phyloP scores from a whole-genome alignment of 768 basidiomycete species.

The Arthromyces matolae region DNA sequence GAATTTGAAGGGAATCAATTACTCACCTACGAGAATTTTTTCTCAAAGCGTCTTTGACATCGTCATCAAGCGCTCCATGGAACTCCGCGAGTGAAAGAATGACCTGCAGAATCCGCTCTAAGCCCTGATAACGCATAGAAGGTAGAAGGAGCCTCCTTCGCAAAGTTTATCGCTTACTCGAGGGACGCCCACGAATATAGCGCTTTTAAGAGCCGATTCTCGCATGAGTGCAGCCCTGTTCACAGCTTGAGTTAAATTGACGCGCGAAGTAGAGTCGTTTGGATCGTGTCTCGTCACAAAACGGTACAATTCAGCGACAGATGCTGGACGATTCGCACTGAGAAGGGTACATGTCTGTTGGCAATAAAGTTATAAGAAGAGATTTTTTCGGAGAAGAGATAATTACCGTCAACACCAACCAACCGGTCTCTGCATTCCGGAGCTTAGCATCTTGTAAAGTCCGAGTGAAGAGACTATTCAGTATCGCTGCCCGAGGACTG shows the following conservation, averaged over 20 bases:
- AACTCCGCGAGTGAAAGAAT: conserved; percentile 80
- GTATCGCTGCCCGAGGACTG: conserved; percentile 48
- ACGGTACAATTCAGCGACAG: conserved; percentile 77
- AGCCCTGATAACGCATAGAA: conserved; percentile 11
- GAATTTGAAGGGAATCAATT: conserved; percentile 10
- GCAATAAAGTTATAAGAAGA: conserved; percentile 17
- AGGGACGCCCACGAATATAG: conserved; percentile 85
- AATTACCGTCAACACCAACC: conserved; percentile 73
- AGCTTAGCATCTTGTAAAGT: conserved; percentile 65
- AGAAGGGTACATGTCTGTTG: conserved; percentile 82
- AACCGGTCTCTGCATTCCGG: conserved; percentile 68
- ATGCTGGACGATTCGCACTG: conserved; percentile 76
- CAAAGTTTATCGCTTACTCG: conserved; percentile 48
- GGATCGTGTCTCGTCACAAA: conserved; percentile 57
- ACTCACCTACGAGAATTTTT: conserved; percentile 61
- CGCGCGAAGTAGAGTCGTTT: conserved; percentile 36
- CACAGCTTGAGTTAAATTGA: conserved; percentile 51
- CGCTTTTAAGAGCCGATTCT: conserved; percentile 85
- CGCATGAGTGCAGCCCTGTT: conserved; percentile 82
- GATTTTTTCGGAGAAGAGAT: conserved; percentile 5
- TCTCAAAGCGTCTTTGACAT: conserved; percentile 71
- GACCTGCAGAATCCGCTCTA: conserved; percentile 44
- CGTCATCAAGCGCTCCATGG: conserved; percentile 73
- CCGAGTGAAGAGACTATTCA: conserved; percentile 53
- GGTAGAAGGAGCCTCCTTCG: neutral